phyloP scores from a whole-genome alignment of 2,329 filamentous ascomycete genomes.

The Fusarium phyllophilum region DNA sequence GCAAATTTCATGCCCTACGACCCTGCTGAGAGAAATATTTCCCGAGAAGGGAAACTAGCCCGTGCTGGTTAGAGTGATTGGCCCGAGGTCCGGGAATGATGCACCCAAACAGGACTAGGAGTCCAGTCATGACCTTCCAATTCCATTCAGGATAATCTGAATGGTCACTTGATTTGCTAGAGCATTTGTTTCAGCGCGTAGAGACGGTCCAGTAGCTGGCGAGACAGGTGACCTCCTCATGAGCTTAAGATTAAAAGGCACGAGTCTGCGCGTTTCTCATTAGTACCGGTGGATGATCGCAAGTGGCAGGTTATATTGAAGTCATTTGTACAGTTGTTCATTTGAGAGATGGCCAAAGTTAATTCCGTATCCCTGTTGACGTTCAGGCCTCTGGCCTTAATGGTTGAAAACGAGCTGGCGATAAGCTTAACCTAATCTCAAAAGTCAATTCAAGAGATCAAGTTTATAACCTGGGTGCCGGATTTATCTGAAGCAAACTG shows the following conservation, averaged over 20 bases:
- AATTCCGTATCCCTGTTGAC: fast-evolving
- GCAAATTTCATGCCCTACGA: not conserved
- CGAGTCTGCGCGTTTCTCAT: not conserved
- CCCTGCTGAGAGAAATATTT: not conserved
- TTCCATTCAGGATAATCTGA: not conserved
- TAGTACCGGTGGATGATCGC: not conserved
- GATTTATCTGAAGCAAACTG: too few relatives aligned
- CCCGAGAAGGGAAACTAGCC: not conserved
- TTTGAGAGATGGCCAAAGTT: too few relatives aligned
- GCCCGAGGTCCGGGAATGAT: not conserved
- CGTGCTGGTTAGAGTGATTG: conserved; percentile 1
- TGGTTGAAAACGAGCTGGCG: fast-evolving
- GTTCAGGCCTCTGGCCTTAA: fast-evolving
- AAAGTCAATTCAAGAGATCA: not conserved
- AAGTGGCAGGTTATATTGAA: not conserved
- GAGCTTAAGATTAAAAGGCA: not conserved
- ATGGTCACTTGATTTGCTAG: conserved; percentile 1
- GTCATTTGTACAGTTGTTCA: not conserved
- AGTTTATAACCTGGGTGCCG: not conserved
- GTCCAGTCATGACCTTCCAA: not conserved
- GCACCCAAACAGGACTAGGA: not conserved
- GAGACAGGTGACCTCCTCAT: not conserved
- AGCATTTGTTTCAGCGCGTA: not conserved
- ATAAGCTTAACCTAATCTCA: not conserved
- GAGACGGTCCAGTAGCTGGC: not conserved